Percentiles rank a stretch among this genome's conserved stretches.
Conservation (phyloP, 345 rosid species). For the Eucalyptus victrix region DNA sequence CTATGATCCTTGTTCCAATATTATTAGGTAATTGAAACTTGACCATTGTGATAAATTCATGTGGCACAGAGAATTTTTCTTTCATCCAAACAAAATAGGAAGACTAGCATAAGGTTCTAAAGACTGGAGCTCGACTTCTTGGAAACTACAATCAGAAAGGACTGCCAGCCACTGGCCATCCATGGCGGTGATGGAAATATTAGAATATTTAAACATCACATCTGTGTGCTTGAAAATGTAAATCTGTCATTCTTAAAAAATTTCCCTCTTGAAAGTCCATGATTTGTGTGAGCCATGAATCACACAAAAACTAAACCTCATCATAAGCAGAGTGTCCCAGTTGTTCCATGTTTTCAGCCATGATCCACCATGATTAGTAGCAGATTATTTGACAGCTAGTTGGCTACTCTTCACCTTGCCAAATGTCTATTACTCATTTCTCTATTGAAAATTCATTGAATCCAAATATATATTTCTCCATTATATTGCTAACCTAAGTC, state of each 20-base stretch:
- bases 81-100: not conserved
- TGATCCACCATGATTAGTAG: not conserved
- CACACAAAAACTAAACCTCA: not conserved
- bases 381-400: not conserved
- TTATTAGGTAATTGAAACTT: not conserved
- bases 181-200: not conserved
- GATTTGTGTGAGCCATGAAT: not conserved
- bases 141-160: not conserved
- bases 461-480: not conserved
- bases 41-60: not conserved
- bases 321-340: not conserved
- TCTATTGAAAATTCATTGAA: not conserved
- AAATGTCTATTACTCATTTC: not conserved
- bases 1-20: not conserved
- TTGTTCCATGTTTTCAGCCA: not conserved
- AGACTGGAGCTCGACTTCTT: not conserved
- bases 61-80: not conserved
- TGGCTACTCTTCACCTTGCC: not conserved
- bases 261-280: not conserved
- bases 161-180: not conserved
- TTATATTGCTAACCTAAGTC: not conserved
- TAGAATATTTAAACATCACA: not conserved
- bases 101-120: not conserved
- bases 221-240: not conserved
- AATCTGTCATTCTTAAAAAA: not conserved